Evolutionary conservation across 805 yeast genomes (phyloP).

Genomic region (Wickerhamomyces canadensis): DNA sequence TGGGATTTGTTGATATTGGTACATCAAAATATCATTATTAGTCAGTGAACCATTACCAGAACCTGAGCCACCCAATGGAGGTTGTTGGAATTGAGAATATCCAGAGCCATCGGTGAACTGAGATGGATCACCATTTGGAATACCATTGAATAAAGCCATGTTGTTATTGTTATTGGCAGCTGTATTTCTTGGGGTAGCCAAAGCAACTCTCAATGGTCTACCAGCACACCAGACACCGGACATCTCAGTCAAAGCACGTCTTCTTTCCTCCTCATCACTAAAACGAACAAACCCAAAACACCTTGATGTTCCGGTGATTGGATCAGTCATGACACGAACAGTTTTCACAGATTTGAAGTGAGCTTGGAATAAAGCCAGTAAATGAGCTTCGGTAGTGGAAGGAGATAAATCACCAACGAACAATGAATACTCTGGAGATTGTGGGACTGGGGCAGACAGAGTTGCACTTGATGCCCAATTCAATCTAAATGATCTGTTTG

Average conservation of each 20-base stretch:
- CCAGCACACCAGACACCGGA: slow-evolving; percentile 80
- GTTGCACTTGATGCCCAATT: slow-evolving; percentile 88
- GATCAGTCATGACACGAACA: slow-evolving; percentile 83
- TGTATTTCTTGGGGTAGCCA: slow-evolving; percentile 67
- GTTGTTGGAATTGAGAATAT: slow-evolving; percentile 16
- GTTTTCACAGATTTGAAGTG: slow-evolving; percentile 65
- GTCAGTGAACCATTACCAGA: neutral
- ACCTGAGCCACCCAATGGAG: neutral
- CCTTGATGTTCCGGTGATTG: slow-evolving; percentile 68
- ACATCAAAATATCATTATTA: slow-evolving; percentile 16
- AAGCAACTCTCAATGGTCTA: slow-evolving; percentile 67
- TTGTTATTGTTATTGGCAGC: slow-evolving; percentile 3
- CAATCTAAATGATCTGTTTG: slow-evolving; percentile 59
- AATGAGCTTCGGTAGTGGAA: slow-evolving; percentile 73
- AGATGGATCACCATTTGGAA: slow-evolving; percentile 7
- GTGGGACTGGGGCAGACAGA: slow-evolving; percentile 61
- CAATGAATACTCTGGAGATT: slow-evolving; percentile 69
- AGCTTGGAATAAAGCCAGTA: slow-evolving; percentile 65
- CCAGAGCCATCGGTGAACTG: slow-evolving; percentile 4
- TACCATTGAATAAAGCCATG: slow-evolving; percentile 1
- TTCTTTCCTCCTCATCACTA: slow-evolving; percentile 62
- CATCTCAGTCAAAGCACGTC: slow-evolving; percentile 66
- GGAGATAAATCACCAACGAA: slow-evolving; percentile 84
- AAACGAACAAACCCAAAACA: slow-evolving; percentile 81
- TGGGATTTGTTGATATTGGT: slow-evolving; percentile 20